Conservation (phyloP, 345 rosid genomes). For the Euclidium syriacum region DNA sequence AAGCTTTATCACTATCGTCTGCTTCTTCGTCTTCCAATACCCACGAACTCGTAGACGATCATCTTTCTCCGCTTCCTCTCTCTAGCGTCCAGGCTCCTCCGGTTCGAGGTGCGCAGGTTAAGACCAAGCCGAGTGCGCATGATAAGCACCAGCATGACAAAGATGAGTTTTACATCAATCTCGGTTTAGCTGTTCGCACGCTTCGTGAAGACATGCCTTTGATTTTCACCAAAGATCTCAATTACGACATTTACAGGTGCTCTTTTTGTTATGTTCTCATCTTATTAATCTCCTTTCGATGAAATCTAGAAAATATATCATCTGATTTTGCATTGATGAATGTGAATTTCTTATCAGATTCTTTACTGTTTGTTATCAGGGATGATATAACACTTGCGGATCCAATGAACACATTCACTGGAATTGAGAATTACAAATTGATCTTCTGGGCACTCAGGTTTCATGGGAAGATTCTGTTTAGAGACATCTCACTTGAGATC, state of each 20-base stretch:
- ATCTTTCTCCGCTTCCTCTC: constrained; percentile 21
- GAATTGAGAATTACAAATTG: constrained; percentile 73
- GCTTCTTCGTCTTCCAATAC: not conserved
- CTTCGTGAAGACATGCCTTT: constrained; percentile 85
- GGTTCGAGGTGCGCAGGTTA: constrained; percentile 42
- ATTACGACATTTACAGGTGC: constrained; percentile 86
- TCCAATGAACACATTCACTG: constrained; percentile 76
- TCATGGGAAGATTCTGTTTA: constrained; percentile 80
- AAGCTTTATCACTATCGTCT: not conserved
- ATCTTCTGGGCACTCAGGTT: constrained; percentile 90
- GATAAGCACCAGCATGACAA: constrained; percentile 37
- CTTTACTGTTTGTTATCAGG: constrained; percentile 36
- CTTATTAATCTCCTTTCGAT: no score
- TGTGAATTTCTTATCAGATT: not conserved
- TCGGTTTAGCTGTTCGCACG: constrained; percentile 79
- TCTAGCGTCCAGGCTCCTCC: constrained; percentile 27
- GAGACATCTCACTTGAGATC: constrained; percentile 67
- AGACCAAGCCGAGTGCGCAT: constrained; percentile 24
- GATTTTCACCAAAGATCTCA: constrained; percentile 67
- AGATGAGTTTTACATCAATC: constrained; percentile 69
- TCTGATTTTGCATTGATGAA: constrained; percentile 15
- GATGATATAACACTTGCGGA: constrained; percentile 76
- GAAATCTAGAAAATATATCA: not conserved
- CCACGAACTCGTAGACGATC: constrained; percentile 1
- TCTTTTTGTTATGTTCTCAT: constrained; percentile 14